These are phyloP conservation scores for Thraustochytrium striatum DNA, from an alignment of 352 stramenopile genomes.

Conservation along the genomic window DNA sequence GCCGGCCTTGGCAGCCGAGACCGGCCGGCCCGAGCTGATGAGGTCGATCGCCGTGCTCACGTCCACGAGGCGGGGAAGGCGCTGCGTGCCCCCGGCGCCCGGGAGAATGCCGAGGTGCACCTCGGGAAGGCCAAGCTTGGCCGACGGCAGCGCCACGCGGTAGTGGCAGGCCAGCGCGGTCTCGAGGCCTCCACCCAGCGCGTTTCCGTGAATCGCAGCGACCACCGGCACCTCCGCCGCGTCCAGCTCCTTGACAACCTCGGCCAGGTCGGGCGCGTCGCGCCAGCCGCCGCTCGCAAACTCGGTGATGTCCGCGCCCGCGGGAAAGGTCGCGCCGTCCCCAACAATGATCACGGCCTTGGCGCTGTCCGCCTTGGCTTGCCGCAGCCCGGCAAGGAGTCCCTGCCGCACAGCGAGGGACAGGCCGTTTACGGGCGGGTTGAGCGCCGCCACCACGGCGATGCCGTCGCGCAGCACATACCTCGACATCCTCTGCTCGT, in stretches of 20 bases:
- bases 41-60: slow-evolving; percentile 90
- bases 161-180: slow-evolving; percentile 96
- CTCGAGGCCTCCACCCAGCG: slow-evolving; percentile 92
- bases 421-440: slow-evolving; percentile 80
- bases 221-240: slow-evolving; percentile 85
- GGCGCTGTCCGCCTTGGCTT: slow-evolving; percentile 68
- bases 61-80: slow-evolving; percentile 86
- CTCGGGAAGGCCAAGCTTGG: slow-evolving; percentile 90
- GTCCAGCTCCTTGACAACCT: slow-evolving; percentile 72
- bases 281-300: slow-evolving; percentile 61
- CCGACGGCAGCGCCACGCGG: slow-evolving; percentile 85
- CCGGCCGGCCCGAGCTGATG: slow-evolving; percentile 86
- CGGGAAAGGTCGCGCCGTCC: slow-evolving; percentile 79
- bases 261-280: slow-evolving; percentile 73
- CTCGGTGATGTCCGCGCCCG: slow-evolving; percentile 91
- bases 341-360: slow-evolving; percentile 87
- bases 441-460: slow-evolving; percentile 69
- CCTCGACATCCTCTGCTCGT: slow-evolving; percentile 26
- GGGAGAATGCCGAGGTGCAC: slow-evolving; percentile 93
- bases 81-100: slow-evolving; percentile 92
- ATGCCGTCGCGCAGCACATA: slow-evolving; percentile 50
- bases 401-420: slow-evolving; percentile 73
- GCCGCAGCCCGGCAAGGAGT: slow-evolving; percentile 68
- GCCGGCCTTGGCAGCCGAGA: slow-evolving; percentile 83
- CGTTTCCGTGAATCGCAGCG: slow-evolving; percentile 90